Evolutionary conservation across 2,329 filamentous ascomycete species (phyloP).

Genomic region (Cladobotryum protrusum): DNA sequence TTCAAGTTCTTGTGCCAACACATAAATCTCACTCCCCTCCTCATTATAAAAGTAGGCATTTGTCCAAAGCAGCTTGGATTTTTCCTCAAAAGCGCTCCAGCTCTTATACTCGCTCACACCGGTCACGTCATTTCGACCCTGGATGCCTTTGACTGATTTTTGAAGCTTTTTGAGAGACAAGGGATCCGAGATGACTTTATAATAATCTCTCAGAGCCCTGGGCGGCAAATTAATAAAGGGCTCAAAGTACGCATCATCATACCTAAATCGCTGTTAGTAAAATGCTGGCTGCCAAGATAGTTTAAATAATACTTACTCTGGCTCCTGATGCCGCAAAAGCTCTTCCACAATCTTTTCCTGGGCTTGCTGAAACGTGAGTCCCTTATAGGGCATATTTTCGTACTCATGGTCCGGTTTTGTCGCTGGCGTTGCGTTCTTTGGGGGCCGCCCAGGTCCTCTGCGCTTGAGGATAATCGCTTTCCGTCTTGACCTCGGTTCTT

Average conservation of each 20-base stretch:
- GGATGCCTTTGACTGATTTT: constrained; percentile 68
- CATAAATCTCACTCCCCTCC: constrained; percentile 79
- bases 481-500: constrained; percentile 27
- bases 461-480: constrained; percentile 36
- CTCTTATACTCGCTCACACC: constrained; percentile 65
- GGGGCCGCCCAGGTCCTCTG: constrained; percentile 28
- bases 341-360: constrained; percentile 81
- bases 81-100: constrained; percentile 77
- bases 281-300: neutral
- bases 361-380: constrained; percentile 73
- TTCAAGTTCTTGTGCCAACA: constrained; percentile 72
- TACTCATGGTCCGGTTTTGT: constrained; percentile 47
- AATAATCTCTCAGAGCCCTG: constrained; percentile 75
- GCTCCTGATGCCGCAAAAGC: constrained; percentile 61
- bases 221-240: constrained; percentile 75
- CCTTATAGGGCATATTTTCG: constrained; percentile 56
- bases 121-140: constrained; percentile 60
- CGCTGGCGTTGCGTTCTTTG: constrained; percentile 30
- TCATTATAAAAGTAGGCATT: constrained; percentile 90
- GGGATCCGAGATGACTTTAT: constrained; percentile 73
- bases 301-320: constrained; percentile 44
- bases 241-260: constrained; percentile 62
- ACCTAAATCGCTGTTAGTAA: constrained; percentile 39
- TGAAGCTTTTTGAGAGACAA: constrained; percentile 72
- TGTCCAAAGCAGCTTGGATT: constrained; percentile 73